Evolutionary conservation across 305 asterid species (phyloP).

Genomic region (Ruellia speciosa): DNA sequence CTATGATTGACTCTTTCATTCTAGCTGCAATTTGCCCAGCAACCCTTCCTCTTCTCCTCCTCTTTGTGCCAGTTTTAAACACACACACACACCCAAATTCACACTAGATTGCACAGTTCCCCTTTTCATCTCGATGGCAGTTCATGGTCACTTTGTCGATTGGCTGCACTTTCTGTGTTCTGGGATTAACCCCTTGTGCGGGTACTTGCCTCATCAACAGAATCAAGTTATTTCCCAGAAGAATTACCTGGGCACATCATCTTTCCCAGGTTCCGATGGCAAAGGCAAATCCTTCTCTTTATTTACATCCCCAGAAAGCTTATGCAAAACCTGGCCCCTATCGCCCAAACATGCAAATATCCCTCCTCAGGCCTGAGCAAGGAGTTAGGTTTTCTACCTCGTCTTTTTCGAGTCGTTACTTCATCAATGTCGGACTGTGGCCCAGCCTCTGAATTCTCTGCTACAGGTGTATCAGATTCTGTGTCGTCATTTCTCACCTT

Average conservation of each 20-base stretch:
- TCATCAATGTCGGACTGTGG: slow-evolving; percentile 19
- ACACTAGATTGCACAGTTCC: slow-evolving; percentile 7
- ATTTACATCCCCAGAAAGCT: slow-evolving; percentile 18
- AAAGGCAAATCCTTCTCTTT: slow-evolving; percentile 14
- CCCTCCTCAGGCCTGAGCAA: slow-evolving; percentile 25
- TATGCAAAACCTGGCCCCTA: slow-evolving; percentile 14
- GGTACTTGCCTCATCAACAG: slow-evolving; percentile 16
- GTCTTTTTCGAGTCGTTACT: slow-evolving; percentile 23
- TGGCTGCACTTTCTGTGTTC: slow-evolving; percentile 21
- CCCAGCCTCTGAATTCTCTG: not conserved
- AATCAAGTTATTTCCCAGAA: slow-evolving; percentile 14
- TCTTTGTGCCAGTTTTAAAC: slow-evolving; percentile 10
- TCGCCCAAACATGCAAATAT: slow-evolving; percentile 16
- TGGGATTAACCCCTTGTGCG: slow-evolving; percentile 24
- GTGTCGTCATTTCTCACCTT: not conserved
- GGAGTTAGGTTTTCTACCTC: slow-evolving; percentile 28
- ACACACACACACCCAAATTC: slow-evolving; percentile 14
- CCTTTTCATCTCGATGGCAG: slow-evolving; percentile 4
- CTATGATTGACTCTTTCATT: slow-evolving; percentile 11
- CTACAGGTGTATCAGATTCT: not conserved
- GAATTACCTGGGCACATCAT: slow-evolving; percentile 3
- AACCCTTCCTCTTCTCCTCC: slow-evolving; percentile 10
- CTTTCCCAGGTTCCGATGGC: slow-evolving; percentile 11
- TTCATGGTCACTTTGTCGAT: slow-evolving; percentile 14
- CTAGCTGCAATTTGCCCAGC: slow-evolving; percentile 17